A percentile compares a stretch with the other conserved stretches of the same genome.
Conservation (phyloP, 306 rosid genomes). For the Pterocarpus santalinus region DNA sequence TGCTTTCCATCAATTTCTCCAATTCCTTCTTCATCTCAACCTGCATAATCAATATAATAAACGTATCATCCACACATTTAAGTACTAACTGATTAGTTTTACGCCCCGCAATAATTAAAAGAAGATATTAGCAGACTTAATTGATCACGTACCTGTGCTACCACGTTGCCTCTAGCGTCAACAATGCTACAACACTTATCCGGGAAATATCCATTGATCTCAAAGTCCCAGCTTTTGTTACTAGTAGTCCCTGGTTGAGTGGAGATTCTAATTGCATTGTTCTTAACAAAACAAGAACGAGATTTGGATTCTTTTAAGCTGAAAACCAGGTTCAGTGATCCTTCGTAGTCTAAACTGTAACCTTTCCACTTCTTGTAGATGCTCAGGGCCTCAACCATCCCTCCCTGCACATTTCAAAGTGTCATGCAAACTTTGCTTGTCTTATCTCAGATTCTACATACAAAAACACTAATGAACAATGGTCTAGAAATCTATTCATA, state of each 20-base stretch:
- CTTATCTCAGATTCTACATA: neutral
- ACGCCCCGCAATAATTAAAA: too few species aligned
- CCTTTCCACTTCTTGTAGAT: conserved; percentile 79
- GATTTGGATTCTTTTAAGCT: conserved; percentile 73
- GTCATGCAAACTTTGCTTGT: neutral
- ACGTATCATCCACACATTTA: neutral
- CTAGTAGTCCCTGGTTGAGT: conserved; percentile 48
- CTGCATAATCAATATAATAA: conserved; percentile 26
- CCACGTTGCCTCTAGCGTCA: conserved; percentile 52
- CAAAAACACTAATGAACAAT: too few species aligned
- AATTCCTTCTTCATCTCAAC: conserved; percentile 56
- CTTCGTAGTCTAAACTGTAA: conserved; percentile 63
- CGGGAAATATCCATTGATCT: conserved; percentile 65
- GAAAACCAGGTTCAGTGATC: conserved; percentile 64
- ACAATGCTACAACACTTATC: conserved; percentile 65
- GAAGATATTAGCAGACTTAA: neutral
- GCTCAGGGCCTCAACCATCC: conserved; percentile 84
- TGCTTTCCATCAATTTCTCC: conserved; percentile 54
- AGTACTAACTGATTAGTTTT: neutral
- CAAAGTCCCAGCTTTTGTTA: conserved; percentile 67
- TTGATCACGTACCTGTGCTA: conserved; percentile 53
- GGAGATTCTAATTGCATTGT: conserved; percentile 65
- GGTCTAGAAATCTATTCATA: neutral
- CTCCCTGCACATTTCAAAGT: conserved; percentile 54
- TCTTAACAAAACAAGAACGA: conserved; percentile 59